Conservation (phyloP, 768 basidiomycete species). For the Boletus vermiculosoides region DNA sequence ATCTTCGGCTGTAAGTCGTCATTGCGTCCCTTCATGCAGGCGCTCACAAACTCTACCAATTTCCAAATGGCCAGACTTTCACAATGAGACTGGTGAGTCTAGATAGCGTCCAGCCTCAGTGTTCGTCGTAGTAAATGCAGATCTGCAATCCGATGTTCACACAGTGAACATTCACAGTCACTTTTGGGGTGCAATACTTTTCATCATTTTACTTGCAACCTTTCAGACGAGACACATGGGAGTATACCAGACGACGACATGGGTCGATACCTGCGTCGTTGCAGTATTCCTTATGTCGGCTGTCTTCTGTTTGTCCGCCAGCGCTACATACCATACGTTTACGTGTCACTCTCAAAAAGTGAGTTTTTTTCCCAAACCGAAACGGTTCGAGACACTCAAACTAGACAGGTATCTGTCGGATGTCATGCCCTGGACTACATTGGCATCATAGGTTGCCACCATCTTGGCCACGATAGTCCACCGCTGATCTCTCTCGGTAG, state of each 20-base stretch:
- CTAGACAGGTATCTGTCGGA: conserved; percentile 50
- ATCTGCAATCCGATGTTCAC: conserved; percentile 12
- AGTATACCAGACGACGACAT: conserved; percentile 53
- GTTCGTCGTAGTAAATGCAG: conserved; percentile 1
- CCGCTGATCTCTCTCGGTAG: conserved; percentile 25
- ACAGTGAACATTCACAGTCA: conserved; percentile 87
- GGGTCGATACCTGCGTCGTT: conserved; percentile 60
- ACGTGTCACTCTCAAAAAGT: conserved; percentile 73
- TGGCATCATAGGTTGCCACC: conserved; percentile 62
- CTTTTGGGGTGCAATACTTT: conserved; percentile 65
- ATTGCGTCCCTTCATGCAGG: conserved; percentile 11
- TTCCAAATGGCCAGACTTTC: conserved; percentile 50
- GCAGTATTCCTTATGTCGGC: conserved; percentile 68
- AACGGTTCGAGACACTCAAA: neutral
- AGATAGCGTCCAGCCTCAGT: neutral
- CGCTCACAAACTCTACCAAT: conserved; percentile 19
- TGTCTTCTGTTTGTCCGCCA: conserved; percentile 68
- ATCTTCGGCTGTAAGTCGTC: conserved; percentile 61
- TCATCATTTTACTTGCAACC: conserved; percentile 52
- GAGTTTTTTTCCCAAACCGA: conserved; percentile 18
- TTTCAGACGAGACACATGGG: conserved; percentile 52
- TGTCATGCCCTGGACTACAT: conserved; percentile 75
- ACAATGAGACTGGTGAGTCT: conserved; percentile 70
- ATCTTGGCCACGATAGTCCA: neutral
- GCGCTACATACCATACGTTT: conserved; percentile 71